Evolutionary conservation across 139 green algal genomes (phyloP), one percentile per base, ranked within the genome.

Genomic region (Eudorina sp.): DNA sequence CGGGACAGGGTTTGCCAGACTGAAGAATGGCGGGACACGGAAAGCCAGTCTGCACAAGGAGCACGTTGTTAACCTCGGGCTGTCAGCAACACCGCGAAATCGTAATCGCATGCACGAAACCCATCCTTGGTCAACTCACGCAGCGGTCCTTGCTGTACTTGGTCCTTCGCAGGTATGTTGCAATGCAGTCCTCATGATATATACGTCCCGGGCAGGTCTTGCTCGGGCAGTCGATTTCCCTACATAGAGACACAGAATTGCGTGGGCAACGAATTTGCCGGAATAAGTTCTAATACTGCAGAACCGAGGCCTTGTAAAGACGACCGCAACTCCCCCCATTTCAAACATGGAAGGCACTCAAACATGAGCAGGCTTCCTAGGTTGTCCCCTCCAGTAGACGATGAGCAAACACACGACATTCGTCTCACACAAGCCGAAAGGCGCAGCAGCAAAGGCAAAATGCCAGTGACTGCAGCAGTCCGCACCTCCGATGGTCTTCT

Each of bases 121-220:
- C 23, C 31, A 75, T 29, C n/a, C 51, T 58, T 58, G n/a, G 19
- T 21, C 6, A 4, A 83, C 75, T 83, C 31, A 83, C 75, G 55
- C 77, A 84, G 38, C 77, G 53, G 36, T 84, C 77, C 36, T 84
- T 72, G 77, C 18, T 41, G 53, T 84, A 84, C 53, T 84, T 84
- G 9, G 77, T 84, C 53, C 31, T 36, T 21, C 62, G 51, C 36
- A 84, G 77, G 23, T 84, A 84, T 8, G 36, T 19, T 14, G 53
- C 18, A n/a, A 84, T 84, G 77, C 77, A 84, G 21, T 84, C 77
- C 40, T 84, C 77, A 38, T 84, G 77, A 34, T 73, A 84, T 5
- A 72, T 38, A 27, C 77, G 77, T 1, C 77, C 77, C 8, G 77
- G 77, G 34, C 77, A 84, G 36, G 7, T 46, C 53, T 84, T 72